Base-by-base conservation (phyloP, 2,329 filamentous ascomycete species). In the Apiospora hydei region DNA sequence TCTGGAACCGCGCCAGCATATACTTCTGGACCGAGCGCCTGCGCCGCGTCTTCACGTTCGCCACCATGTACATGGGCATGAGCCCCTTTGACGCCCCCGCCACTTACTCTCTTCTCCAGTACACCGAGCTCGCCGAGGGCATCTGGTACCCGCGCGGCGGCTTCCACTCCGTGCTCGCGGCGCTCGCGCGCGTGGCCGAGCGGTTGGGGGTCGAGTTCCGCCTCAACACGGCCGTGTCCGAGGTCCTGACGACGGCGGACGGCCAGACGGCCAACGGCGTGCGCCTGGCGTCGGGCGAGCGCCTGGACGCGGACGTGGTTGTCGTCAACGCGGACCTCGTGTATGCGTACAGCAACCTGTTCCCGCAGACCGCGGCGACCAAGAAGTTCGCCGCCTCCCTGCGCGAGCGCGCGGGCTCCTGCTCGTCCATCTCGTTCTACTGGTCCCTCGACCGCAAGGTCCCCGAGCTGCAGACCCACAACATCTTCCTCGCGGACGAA, bases 1-100 rank as follows among this genome's bases (percentile, higher is more conserved):
- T 94, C 21, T 94, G 91, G 84, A 84, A 84, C 8, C 83, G 93
- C 41, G 90, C 91, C 3, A 84, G 88, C 38, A 87, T 86, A 73
- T 94, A 94, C 77, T 94, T 94, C 80, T 87, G 85, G 84, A 91
- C 90, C 0, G 92, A 94, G 78, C 84, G 92, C 72, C 78, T 94
- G 77, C 84, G 92, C 73, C 83, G 92, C 38, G 92, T 92, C 0
- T 94, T 94, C 75, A 94, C 92, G 0, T 94, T 94, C 81, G 92
- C 89, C 30, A 94, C 91, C 76, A 95, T 94, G 92, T 94, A 95
- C 78, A 92, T 94, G 90, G 93, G 93, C 0, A 94, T 94, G 92
- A 91, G 87, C 71, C 93, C 93, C 0, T 94, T 92, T 78, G 91
- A 93, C 78, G 92, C 93, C 0, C 93, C 92, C 0, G 92, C 90